These are phyloP conservation scores for Wickerhamomyces ciferrii DNA, from an alignment of 805 yeast species.

Conservation along the genomic window DNA sequence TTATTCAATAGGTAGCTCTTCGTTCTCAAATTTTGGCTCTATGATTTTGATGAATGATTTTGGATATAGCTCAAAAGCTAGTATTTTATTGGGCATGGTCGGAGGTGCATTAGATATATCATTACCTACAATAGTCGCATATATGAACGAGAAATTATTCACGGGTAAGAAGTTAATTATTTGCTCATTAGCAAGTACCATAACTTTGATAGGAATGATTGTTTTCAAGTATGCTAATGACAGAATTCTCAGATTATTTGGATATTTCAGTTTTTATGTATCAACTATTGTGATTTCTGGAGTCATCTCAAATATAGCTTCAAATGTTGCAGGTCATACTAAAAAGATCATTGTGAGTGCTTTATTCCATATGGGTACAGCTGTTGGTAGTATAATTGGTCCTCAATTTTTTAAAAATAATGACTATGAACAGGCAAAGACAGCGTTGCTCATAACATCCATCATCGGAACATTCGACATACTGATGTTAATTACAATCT, in stretches of 20 bases:
- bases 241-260: slow-evolving; percentile 16
- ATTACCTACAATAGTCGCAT: slow-evolving; percentile 21
- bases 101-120: slow-evolving; percentile 12
- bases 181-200: slow-evolving; percentile 10
- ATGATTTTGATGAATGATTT: slow-evolving; percentile 20
- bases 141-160: neutral
- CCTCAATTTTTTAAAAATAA: slow-evolving; percentile 49
- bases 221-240: slow-evolving; percentile 20
- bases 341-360: slow-evolving; percentile 45
- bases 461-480: neutral
- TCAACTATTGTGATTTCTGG: neutral
- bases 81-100: slow-evolving; percentile 27
- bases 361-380: slow-evolving; percentile 44
- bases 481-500: slow-evolving; percentile 2
- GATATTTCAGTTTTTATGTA: slow-evolving; percentile 5
- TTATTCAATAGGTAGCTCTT: neutral
- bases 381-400: slow-evolving; percentile 48
- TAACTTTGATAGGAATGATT: slow-evolving; percentile 20
- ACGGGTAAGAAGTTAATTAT: slow-evolving; percentile 13
- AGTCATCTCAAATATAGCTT: slow-evolving; percentile 26
- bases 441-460: slow-evolving; percentile 22
- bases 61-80: slow-evolving; percentile 22
- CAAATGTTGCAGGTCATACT: slow-evolving; percentile 52
- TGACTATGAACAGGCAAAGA: slow-evolving; percentile 34
- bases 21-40: neutral